Evolutionary conservation across 805 yeast species (phyloP).

Genomic region (Danielia oregonensis): DNA sequence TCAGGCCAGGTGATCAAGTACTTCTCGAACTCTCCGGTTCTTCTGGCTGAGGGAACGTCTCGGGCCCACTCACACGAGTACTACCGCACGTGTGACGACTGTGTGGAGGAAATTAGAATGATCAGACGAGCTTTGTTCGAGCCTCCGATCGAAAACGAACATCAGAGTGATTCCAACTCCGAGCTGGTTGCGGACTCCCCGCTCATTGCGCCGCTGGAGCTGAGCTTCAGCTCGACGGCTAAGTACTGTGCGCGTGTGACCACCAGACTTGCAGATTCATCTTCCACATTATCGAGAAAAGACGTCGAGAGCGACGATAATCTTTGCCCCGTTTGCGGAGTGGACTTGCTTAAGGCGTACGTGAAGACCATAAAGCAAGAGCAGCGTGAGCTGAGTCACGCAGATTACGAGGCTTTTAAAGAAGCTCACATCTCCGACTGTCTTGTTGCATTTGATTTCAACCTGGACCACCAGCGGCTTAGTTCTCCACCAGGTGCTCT

Average conservation of each 20-base stretch:
- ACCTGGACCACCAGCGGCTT: slow-evolving; percentile 49
- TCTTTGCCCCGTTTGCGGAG: slow-evolving; percentile 42
- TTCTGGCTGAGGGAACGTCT: slow-evolving; percentile 13
- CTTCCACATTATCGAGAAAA: slow-evolving; percentile 18
- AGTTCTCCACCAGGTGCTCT: slow-evolving; percentile 21
- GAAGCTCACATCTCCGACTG: slow-evolving; percentile 74
- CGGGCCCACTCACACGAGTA: slow-evolving; percentile 10
- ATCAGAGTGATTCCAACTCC: not conserved
- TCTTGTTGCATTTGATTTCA: slow-evolving; percentile 64
- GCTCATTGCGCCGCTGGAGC: not conserved
- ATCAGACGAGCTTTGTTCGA: slow-evolving; percentile 17
- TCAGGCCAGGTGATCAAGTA: slow-evolving; percentile 46
- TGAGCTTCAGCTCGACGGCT: slow-evolving; percentile 5
- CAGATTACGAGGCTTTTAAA: slow-evolving; percentile 36
- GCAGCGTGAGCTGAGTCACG: slow-evolving; percentile 9
- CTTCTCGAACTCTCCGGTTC: slow-evolving; percentile 17
- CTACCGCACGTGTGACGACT: slow-evolving; percentile 73
- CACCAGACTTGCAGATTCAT: slow-evolving; percentile 15
- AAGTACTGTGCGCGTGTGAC: slow-evolving; percentile 18
- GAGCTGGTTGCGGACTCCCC: not conserved
- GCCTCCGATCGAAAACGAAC: slow-evolving; percentile 2
- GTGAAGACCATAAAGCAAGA: slow-evolving; percentile 11
- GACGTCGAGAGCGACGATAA: slow-evolving; percentile 29
- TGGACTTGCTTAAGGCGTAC: slow-evolving; percentile 24
- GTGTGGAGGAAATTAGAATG: slow-evolving; percentile 51